Evolutionary conservation across 768 basidiomycete species (phyloP), one percentile per base, ranked within the genome.

Genomic region (Roridomyces roridus): DNA sequence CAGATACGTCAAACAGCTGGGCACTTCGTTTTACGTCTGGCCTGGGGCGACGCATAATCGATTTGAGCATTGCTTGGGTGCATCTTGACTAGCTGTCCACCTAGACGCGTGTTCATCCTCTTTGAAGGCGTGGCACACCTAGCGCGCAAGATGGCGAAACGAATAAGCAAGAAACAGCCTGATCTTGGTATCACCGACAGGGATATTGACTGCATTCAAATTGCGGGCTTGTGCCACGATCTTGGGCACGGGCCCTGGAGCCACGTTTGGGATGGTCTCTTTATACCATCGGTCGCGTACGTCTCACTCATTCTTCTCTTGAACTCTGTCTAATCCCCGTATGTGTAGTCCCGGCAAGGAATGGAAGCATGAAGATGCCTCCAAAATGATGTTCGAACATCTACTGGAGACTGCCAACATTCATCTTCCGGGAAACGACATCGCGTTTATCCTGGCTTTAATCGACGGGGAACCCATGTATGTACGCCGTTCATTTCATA

Each of bases 201-300:
- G 18, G 91, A 94, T 55, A 77, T 93, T 26, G 77, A 79, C 46
- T 94, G 92, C 55, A 86, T 94, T 17, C 87, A 89, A 55, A 75
- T 94, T 21, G 92, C 92, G 0, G 92, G 91, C 0, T 75, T 93
- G 3, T 92, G 91, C 53, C 92, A 94, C 63, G 92, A 94, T 69
- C 82, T 94, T 4, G 92, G 91, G 0, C 92, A 93, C 64, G 92
- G 92, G 0, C 92, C 92, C 0, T 93, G 89, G 86, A 88, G 85
- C 55, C 92, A 94, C 68, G 87, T 94, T 8, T 94, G 89, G 87
- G 92, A 94, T 60, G 72, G 74, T 7, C 65, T 76, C 48, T 92
- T 91, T 69, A 91, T 94, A 47, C 90, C 90, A 0, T 53, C 64
- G 5, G 85, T 84, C 1, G 59, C 84, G 91, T 91, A 65, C 64